Percentiles rank a stretch among this genome's conserved stretches.
Evolutionary conservation across 306 rosid genomes (phyloP).

Genomic region (Cotoneaster glaucophyllus): DNA sequence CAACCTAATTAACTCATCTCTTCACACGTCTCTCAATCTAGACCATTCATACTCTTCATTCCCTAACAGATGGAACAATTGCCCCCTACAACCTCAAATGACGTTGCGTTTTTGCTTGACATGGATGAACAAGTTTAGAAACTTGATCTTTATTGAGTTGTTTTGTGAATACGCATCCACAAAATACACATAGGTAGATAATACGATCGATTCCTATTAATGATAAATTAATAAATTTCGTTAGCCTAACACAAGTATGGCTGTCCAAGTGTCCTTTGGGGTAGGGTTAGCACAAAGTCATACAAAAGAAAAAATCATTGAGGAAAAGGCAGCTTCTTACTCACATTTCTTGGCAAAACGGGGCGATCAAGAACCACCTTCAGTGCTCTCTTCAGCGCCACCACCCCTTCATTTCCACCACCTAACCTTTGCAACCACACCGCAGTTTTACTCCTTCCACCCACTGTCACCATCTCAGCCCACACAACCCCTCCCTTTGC

Average conservation of each 20-base stretch:
- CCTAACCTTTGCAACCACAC: slow-evolving; percentile 43
- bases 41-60: too few species aligned
- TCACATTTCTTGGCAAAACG: neutral
- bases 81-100: too few species aligned
- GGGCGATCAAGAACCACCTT: slow-evolving; percentile 35
- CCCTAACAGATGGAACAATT: too few species aligned
- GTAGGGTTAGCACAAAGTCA: too few species aligned
- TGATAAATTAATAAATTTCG: neutral
- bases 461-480: slow-evolving; percentile 59
- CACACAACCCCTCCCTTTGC: slow-evolving; percentile 41
- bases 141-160: neutral
- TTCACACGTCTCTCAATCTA: too few species aligned
- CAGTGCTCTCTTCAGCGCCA: slow-evolving; percentile 41
- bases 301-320: too few species aligned
- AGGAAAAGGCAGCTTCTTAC: too few species aligned
- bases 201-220: neutral
- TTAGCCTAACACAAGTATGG: neutral
- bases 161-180: neutral
- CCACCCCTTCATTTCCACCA: slow-evolving; percentile 31
- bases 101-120: too few species aligned
- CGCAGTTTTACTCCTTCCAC: slow-evolving; percentile 49
- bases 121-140: neutral
- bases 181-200: neutral
- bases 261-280: too few species aligned
- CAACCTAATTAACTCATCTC: too few species aligned